Conservation (phyloP, 2,329 filamentous ascomycete species). For the Pseudogymnoascus sp. region DNA sequence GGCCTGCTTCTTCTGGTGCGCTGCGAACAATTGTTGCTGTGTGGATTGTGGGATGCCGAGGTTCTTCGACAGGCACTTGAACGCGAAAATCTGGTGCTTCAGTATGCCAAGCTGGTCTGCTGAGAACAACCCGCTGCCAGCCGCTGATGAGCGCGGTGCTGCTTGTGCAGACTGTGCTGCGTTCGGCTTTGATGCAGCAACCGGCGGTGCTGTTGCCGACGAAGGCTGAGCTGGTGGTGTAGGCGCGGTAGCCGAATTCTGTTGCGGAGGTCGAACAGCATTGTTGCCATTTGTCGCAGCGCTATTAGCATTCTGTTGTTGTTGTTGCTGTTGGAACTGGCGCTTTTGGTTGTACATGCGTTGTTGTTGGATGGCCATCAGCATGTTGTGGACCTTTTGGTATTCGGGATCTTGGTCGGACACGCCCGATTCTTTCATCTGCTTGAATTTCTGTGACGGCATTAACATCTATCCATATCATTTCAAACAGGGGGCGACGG, state of each 20-base stretch:
- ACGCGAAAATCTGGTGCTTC: conserved; percentile 80
- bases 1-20: conserved; percentile 51
- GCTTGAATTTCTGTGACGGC: conserved; percentile 64
- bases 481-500: conserved; percentile 12
- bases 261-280: conserved; percentile 33
- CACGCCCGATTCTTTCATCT: conserved; percentile 81
- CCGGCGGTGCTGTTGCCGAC: conserved; percentile 19
- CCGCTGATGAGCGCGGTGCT: conserved; percentile 19
- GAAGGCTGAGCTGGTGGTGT: conserved; percentile 15
- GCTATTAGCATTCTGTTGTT: conserved; percentile 44
- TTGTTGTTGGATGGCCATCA: conserved; percentile 62
- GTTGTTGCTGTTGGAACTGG: conserved; percentile 48
- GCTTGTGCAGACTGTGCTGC: conserved; percentile 15
- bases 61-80: conserved; percentile 84
- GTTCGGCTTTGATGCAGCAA: conserved; percentile 18
- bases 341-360: conserved; percentile 30
- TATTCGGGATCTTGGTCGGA: conserved; percentile 78
- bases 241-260: conserved; percentile 24
- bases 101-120: conserved; percentile 71
- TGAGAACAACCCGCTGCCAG: conserved; percentile 54
- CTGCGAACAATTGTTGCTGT: conserved; percentile 74
- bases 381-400: conserved; percentile 69
- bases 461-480: conserved; percentile 23
- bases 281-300: conserved; percentile 49
- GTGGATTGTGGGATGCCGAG: conserved; percentile 68